Evolutionary conservation across 1,139 yeast species (phyloP), one percentile per base, ranked within the genome.

Genomic region (Meyerozyma athensensis): DNA sequence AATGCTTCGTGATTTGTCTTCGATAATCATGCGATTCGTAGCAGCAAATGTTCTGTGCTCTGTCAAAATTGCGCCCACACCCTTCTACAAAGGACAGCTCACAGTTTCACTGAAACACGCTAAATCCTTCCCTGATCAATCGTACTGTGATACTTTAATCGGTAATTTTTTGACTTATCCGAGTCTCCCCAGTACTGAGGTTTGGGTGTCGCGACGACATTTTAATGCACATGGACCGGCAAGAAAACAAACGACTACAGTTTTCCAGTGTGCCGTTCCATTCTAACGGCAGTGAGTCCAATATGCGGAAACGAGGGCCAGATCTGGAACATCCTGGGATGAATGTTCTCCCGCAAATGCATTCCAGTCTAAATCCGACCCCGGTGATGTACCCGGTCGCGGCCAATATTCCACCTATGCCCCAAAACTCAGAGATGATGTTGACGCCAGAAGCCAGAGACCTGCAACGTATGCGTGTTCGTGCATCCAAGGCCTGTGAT

Each of bases 401-500:
- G 16, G 4, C 28, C 28, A 12, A n/a, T 24, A 17, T 9, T 5
- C 3, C 28, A 24, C 2, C 28, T 7, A 10, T 10, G n/a, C n/a
- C 28, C 13, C 17, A 14, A 24, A 17, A 12, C 28, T 22, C 12
- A 22, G 12, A 13, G 7, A n/a, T 22, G 26, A 14, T 12, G 14
- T 12, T 17, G 14, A 14, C 28, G 3, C 17, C 17, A 4, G 28
- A 24, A 4, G 20, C 17, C 9, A 4, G 5, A 12, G 32, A 28
- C 7, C 20, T 18, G 32, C 19, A 28, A 9, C 14, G 23, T 2
- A 19, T 7, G 8, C 43, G 51, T 4, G 37, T 44, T 18, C 42
- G 52, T 9, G 50, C 45, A 7, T 37, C 39, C 32, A 40, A 42
- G 22, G 52, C 52, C 3, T 48, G 50, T 26, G 47, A 45, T 13